Percentiles rank a stretch among this genome's conserved stretches.
Conservation (phyloP, 805 yeast genomes). For the Blastobotrys robertii region DNA sequence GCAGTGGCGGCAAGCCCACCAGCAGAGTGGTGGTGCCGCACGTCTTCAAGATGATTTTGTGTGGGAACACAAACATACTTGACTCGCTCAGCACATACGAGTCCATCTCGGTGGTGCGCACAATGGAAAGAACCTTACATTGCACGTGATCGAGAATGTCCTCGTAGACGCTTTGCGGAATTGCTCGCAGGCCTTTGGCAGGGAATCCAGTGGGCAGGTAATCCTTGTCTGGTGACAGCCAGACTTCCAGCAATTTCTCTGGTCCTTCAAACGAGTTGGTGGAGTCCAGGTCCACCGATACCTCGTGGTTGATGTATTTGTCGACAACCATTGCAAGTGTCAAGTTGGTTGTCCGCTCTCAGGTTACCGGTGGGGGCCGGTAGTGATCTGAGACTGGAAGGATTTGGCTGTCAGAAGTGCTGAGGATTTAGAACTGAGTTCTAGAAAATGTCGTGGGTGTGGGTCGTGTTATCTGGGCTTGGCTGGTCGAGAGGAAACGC, state of each 20-base stretch:
- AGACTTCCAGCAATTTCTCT: conserved; percentile 81
- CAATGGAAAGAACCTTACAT: conserved; percentile 80
- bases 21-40: conserved; percentile 95
- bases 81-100: conserved; percentile 85
- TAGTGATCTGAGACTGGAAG: background rate
- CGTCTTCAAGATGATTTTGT: conserved; percentile 79
- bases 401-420: too few species aligned
- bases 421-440: background rate
- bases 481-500: conserved; percentile 26
- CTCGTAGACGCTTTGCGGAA: conserved; percentile 63
- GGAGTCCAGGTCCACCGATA: conserved; percentile 73
- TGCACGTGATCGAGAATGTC: conserved; percentile 67
- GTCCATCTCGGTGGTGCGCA: conserved; percentile 55
- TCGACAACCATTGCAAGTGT: background rate
- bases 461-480: conserved; percentile 26
- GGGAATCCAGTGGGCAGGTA: conserved; percentile 31
- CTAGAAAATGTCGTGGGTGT: conserved; percentile 11
- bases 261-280: conserved; percentile 96
- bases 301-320: conserved; percentile 61
- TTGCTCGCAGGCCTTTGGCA: conserved; percentile 42
- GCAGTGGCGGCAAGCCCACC: conserved; percentile 58
- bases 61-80: conserved; percentile 79
- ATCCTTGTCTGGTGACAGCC: conserved; percentile 56
- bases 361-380: conserved; percentile 1
- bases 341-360: conserved; percentile 7